Evolutionary conservation across 495 filamentous ascomycete genomes (phyloP).

Genomic region (Recurvomyces mirabilis): DNA sequence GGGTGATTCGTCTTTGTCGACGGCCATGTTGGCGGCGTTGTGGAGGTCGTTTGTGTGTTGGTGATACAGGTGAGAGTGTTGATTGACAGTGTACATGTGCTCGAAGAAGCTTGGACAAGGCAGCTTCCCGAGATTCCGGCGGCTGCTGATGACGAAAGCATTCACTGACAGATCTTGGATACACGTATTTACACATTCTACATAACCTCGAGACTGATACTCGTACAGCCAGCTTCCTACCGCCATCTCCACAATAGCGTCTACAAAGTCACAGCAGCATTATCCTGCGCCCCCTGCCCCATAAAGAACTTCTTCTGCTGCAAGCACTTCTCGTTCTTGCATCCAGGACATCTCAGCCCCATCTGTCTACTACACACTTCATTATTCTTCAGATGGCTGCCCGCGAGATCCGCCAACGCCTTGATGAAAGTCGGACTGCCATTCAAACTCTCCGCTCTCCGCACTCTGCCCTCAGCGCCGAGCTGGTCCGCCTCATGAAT

Average conservation of each 20-base stretch:
- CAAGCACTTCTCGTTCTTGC: conserved; percentile 77
- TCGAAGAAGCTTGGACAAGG: no score
- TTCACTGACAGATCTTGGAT: no score
- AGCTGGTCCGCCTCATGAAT: conserved; percentile 79
- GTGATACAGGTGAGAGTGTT: no score
- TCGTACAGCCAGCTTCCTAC: no score
- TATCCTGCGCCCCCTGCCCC: conserved; percentile 31
- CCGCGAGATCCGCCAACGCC: conserved; percentile 78
- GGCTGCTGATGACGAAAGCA: no score
- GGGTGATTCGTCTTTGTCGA: conserved; percentile 21
- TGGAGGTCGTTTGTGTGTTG: no score
- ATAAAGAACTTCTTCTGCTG: conserved; percentile 90
- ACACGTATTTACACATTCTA: no score
- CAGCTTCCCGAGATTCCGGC: no score
- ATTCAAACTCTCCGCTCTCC: conserved; percentile 88
- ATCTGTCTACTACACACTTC: conserved; percentile 68
- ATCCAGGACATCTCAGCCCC: conserved; percentile 85
- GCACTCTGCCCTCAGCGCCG: conserved; percentile 45
- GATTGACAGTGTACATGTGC: no score
- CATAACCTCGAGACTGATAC: no score
- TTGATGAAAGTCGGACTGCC: conserved; percentile 84
- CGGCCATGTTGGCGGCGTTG: conserved; percentile 27
- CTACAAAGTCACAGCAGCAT: conserved; percentile 18
- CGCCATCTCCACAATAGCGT: no score
- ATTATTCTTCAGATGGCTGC: conserved; percentile 60